Evolutionary conservation across 306 rosid genomes (phyloP), one percentile per base, ranked within the genome.

Genomic region (Begonia fuchsioides): DNA sequence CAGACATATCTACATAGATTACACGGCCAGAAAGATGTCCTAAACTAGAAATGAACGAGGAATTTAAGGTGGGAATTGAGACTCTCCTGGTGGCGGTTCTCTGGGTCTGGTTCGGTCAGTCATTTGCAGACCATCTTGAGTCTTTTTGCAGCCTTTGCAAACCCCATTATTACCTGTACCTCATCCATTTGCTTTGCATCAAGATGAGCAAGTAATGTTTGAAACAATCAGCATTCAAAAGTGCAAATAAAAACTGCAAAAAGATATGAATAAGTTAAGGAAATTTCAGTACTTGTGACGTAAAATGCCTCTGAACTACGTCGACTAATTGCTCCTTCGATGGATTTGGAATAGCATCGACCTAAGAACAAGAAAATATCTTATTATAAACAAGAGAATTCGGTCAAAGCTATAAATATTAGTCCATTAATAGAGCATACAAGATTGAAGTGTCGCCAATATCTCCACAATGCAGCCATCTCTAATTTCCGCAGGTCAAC

Each of bases 381-480:
- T 71, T n/a, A n/a, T 14, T 64, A 43, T 20, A 58, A 32, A 12
- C 13, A 32, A 3, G 62, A 60, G 15, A 46, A 44, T 48, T 59
- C 44, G 57, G 59, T 15, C 9, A 45, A 15, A 12, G 15, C 32
- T n/a, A 38, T 1, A 20, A 15, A 20, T 7, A 15, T 38, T 8
- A 12, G n/a, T 51, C 13, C 19, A n/a, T 19, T 6, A 26, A 1
- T 2, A 32, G 32, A 11, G 74, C 73, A 61, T 69, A 90, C 98
- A 12, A 90, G 98, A 73, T 90, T 90, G 60, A 81, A 90, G 76
- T 90, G 98, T 48, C 85, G 90, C 94, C 93, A 81, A 69, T 90
- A 90, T 79, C 95, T 85, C 98, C 87, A 81, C 56, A 90, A 46
- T 11, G 98, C 98, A 72, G 95, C 78, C 95, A 90, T 73, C 71